Base-by-base conservation (phyloP, 2,329 filamentous ascomycete species). In the Rosellinia necatrix region DNA sequence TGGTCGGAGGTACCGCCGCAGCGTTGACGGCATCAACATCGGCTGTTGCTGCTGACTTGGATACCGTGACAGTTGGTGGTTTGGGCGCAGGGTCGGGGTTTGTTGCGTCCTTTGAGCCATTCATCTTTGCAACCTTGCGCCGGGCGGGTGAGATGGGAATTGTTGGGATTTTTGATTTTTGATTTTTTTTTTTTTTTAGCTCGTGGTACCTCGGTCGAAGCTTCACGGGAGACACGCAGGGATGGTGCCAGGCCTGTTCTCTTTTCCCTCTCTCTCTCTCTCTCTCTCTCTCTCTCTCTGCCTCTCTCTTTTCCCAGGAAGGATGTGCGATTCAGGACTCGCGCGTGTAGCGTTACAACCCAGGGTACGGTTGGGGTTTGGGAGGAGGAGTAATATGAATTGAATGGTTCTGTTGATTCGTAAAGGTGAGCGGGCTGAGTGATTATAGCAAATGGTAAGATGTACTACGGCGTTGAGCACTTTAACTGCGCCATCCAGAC, bases 101-200 rank as follows among this genome's bases (percentile, higher is more conserved):
- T 56, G 55, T 66, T 53, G 58, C 41, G 51, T 66, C 59, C 42
- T 61, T 68, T 57, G 62, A 53, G 59, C 65, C 65, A 53, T 67
- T 67, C 68, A 70, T 70, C 22, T 53, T 61, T 35, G 34, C 25
- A 50, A 37, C 24, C 34, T 53, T 22, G 46, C 49, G 43, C 49
- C 10, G 37, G 41, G 24, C n/a, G 17, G 25, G 42, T 41, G 41
- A 27, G 32, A 37, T 1, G 24, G n/a, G 4, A 19, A 7, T 41
- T 35, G 30, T 42, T n/a, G 22, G 38, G 17, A 29, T 19, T 43
- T 42, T 32, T 19, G 12, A 21, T n/a, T n/a, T n/a, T n/a, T n/a
- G n/a, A n/a, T n/a, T n/a, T n/a, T n/a, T n/a, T n/a, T n/a, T n/a
- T n/a, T n/a, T n/a, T n/a, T n/a, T n/a, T n/a, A n/a, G n/a, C n/a